These are phyloP conservation scores for Globisporangium echinulatum DNA, from an alignment of 352 stramenopile genomes.

Conservation along the genomic window DNA sequence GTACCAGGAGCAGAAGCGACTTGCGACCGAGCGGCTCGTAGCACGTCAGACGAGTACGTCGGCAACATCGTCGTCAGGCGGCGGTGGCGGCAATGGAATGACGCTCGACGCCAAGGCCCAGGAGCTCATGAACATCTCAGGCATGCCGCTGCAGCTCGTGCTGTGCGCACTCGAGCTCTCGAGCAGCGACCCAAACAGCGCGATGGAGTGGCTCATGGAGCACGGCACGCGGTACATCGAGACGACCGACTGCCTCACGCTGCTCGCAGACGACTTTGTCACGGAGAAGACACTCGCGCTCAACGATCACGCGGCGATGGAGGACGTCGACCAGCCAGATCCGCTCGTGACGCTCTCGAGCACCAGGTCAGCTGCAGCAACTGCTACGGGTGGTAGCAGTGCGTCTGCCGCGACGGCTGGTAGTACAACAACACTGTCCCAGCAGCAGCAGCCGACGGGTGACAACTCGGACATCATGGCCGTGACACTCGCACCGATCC, in stretches of 20 bases:
- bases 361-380: background rate
- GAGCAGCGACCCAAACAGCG: constrained; percentile 74
- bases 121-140: constrained; percentile 72
- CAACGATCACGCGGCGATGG: constrained; percentile 57
- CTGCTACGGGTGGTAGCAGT: constrained; percentile 1
- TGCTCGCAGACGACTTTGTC: constrained; percentile 45
- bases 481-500: constrained; percentile 68
- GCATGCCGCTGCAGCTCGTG: constrained; percentile 59
- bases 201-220: constrained; percentile 88
- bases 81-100: constrained; percentile 5
- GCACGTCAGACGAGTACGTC: constrained; percentile 14
- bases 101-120: constrained; percentile 54
- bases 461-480: constrained; percentile 71
- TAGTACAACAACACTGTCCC: background rate
- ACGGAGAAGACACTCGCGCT: constrained; percentile 37
- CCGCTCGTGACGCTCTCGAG: constrained; percentile 37
- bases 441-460: constrained; percentile 8
- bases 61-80: background rate
- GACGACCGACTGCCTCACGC: constrained; percentile 33
- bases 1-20: constrained; percentile 67
- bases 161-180: constrained; percentile 68
- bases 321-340: constrained; percentile 75
- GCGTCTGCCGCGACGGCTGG: no score
- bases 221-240: constrained; percentile 57
- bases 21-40: constrained; percentile 40